A percentile compares a stretch with the other conserved stretches of the same genome.
phyloP scores from a whole-genome alignment of 2,329 filamentous ascomycete species.

The Paecilomyces sp. region DNA sequence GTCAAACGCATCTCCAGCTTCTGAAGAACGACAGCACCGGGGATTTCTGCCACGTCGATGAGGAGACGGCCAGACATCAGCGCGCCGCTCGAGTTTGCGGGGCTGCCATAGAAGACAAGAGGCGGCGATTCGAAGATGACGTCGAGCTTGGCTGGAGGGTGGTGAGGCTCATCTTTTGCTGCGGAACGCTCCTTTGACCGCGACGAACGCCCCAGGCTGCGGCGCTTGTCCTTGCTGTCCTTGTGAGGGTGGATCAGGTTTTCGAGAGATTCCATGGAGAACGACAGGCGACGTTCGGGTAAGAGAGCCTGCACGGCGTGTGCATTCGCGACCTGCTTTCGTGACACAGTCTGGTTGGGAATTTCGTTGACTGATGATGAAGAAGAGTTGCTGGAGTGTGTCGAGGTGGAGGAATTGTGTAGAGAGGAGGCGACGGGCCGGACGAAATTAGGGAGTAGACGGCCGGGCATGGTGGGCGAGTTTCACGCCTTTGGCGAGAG shows the following conservation, averaged over 20 bases:
- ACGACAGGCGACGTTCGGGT: slow-evolving; percentile 34
- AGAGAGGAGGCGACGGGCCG: slow-evolving; percentile 23
- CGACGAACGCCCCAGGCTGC: slow-evolving; percentile 24
- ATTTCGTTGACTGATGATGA: slow-evolving; percentile 32
- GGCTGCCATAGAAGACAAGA: slow-evolving; percentile 71
- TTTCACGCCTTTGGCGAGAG: not conserved
- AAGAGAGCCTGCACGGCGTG: slow-evolving; percentile 14
- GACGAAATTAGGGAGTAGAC: slow-evolving; percentile 33
- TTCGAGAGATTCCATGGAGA: slow-evolving; percentile 30
- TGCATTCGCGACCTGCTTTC: slow-evolving; percentile 15
- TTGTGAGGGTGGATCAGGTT: slow-evolving; percentile 33
- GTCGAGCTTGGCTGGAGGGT: slow-evolving; percentile 46
- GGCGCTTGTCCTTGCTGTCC: slow-evolving; percentile 36
- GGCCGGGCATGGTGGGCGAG: slow-evolving; percentile 27
- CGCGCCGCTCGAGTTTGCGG: slow-evolving; percentile 71
- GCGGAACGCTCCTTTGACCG: slow-evolving; percentile 30
- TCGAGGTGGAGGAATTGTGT: slow-evolving; percentile 19
- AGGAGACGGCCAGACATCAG: slow-evolving; percentile 78
- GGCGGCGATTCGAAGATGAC: slow-evolving; percentile 78
- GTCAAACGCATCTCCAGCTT: slow-evolving; percentile 66
- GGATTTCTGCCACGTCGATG: slow-evolving; percentile 60
- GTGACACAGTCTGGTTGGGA: slow-evolving; percentile 10
- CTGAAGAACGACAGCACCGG: slow-evolving; percentile 57
- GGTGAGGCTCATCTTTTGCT: slow-evolving; percentile 19
- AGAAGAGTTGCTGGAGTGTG: slow-evolving; percentile 29